phyloP scores from a whole-genome alignment of 352 stramenopile species.

The Globisporangium cystogenes region DNA sequence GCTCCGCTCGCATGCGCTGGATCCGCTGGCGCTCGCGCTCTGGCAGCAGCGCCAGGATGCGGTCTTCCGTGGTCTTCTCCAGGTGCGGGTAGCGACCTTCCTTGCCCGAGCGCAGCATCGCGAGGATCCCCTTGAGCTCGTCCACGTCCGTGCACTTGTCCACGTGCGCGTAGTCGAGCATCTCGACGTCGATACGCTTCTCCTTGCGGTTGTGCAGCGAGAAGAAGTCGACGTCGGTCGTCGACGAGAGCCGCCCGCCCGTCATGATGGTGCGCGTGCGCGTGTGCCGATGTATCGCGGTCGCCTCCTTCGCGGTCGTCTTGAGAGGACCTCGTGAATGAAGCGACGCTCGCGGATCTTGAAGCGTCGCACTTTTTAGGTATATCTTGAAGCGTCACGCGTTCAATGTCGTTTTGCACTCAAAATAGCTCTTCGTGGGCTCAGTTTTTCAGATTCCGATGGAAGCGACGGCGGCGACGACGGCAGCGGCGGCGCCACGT shows the following conservation, averaged over 20 bases:
- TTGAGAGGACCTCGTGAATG: too few species aligned
- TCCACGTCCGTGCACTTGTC: slow-evolving; percentile 73
- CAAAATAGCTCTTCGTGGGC: background rate
- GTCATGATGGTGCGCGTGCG: slow-evolving; percentile 5
- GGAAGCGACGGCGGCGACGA: background rate
- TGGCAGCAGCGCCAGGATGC: slow-evolving; percentile 76
- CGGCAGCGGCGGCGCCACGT: background rate
- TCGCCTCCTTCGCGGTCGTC: too few species aligned
- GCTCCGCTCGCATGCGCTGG: slow-evolving; percentile 47
- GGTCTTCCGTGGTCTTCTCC: slow-evolving; percentile 71
- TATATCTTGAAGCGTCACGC: too few species aligned
- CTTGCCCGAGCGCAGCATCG: slow-evolving; percentile 80
- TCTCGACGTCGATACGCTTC: slow-evolving; percentile 73
- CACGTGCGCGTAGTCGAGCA: slow-evolving; percentile 92
- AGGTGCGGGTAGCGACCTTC: slow-evolving; percentile 89
- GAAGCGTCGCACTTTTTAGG: too few species aligned
- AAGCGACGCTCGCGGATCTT: background rate
- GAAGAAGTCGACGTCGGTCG: slow-evolving; percentile 61
- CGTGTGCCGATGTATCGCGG: too few species aligned
- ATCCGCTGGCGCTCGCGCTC: slow-evolving; percentile 74
- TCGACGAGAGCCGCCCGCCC: background rate
- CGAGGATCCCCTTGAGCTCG: slow-evolving; percentile 86
- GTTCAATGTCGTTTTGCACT: too few species aligned
- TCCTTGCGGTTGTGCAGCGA: slow-evolving; percentile 66
- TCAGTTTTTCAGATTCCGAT: background rate